Evolutionary conservation across 1,284 basidiomycete species (phyloP).

Genomic region (Malassezia cuniculi): DNA sequence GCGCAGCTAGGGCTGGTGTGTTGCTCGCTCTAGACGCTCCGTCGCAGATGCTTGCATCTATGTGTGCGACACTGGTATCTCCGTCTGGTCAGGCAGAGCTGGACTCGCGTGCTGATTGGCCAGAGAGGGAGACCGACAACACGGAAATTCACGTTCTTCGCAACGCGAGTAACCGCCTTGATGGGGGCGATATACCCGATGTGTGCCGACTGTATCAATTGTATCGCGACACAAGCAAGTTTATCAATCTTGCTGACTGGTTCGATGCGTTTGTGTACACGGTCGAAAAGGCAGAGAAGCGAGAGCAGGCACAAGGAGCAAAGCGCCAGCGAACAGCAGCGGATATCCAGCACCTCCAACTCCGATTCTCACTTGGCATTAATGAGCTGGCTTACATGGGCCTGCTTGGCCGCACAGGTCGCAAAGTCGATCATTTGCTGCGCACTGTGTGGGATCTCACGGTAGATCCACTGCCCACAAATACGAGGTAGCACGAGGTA

Average conservation of each 20-base stretch:
- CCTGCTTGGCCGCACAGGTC: slow-evolving; percentile 25
- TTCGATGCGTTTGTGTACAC: slow-evolving; percentile 31
- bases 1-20: slow-evolving; percentile 6
- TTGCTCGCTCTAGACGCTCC: slow-evolving; percentile 10
- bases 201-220: slow-evolving; percentile 27
- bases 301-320: not conserved
- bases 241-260: slow-evolving; percentile 41
- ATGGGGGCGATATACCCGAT: slow-evolving; percentile 20
- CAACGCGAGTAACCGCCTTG: too few relatives aligned
- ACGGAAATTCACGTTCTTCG: slow-evolving; percentile 9
- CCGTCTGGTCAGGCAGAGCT: slow-evolving; percentile 5
- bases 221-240: slow-evolving; percentile 32
- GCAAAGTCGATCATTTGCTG: slow-evolving; percentile 32
- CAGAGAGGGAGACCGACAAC: not conserved
- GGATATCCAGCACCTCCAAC: slow-evolving; percentile 13
- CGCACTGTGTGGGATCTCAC: slow-evolving; percentile 36
- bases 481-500: too few relatives aligned
- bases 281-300: slow-evolving; percentile 11
- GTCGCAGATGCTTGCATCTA: slow-evolving; percentile 7
- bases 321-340: slow-evolving; percentile 3
- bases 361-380: slow-evolving; percentile 32
- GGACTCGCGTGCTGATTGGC: slow-evolving; percentile 1
- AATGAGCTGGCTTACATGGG: slow-evolving; percentile 37
- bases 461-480: slow-evolving; percentile 1
- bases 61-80: slow-evolving; percentile 4